Percentiles rank a stretch among this genome's conserved stretches.
These are phyloP conservation scores for Litchi chinensis DNA, from an alignment of 345 rosid genomes.

Conservation along the genomic window DNA sequence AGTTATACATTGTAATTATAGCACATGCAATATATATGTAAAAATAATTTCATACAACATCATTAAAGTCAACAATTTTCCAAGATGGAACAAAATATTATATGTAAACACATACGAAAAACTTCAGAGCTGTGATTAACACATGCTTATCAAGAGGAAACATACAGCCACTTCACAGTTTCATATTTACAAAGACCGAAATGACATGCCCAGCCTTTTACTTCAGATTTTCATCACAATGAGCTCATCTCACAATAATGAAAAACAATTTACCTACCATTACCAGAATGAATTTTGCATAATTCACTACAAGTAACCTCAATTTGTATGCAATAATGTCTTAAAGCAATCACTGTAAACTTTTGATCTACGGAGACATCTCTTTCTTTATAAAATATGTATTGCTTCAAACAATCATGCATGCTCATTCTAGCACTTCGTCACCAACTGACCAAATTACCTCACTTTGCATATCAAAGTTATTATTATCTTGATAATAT, in stretches of 20 bases:
- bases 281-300: neutral
- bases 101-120: neutral
- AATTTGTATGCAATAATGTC: neutral
- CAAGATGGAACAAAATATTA: neutral
- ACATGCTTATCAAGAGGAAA: neutral
- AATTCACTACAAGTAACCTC: neutral
- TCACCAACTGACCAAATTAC: too few relatives aligned
- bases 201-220: neutral
- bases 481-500: too few relatives aligned
- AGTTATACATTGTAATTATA: slow-evolving; percentile 16
- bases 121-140: neutral
- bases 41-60: neutral
- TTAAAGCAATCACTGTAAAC: neutral
- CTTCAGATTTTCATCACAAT: neutral
- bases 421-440: neutral
- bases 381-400: neutral
- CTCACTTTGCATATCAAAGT: too few relatives aligned
- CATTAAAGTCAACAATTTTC: neutral
- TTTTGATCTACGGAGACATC: neutral
- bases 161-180: neutral
- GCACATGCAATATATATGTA: neutral
- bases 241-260: neutral
- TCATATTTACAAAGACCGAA: neutral
- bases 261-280: neutral
- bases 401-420: neutral